These are phyloP conservation scores for Fabrea salina DNA, from an alignment of 169 alveolate genomes.

Conservation along the genomic window DNA sequence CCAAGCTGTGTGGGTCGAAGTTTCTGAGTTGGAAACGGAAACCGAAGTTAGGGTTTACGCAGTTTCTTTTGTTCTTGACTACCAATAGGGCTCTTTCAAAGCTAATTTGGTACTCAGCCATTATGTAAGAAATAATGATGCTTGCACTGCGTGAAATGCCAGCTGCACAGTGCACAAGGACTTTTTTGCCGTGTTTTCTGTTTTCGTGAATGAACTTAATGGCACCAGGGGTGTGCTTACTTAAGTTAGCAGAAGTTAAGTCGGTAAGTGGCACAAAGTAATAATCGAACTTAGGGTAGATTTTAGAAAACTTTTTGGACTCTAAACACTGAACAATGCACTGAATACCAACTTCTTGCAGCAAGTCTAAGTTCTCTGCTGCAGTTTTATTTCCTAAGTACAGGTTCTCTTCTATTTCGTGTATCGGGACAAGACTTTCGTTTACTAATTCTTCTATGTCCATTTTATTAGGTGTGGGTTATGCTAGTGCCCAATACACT, in stretches of 20 bases:
- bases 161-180: constrained; percentile 48
- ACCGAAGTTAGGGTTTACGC: not conserved
- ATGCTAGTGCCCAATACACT: constrained; percentile 46
- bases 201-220: not conserved
- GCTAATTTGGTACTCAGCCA: not conserved
- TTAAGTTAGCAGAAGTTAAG: not conserved
- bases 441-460: no score
- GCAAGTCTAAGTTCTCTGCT: not conserved
- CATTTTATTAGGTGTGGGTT: constrained; percentile 14
- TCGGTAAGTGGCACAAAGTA: not conserved
- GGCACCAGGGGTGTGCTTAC: not conserved
- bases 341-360: not conserved
- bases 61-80: not conserved
- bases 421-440: no score
- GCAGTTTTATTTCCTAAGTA: constrained; percentile 4
- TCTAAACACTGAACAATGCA: not conserved
- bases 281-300: not conserved
- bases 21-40: not conserved
- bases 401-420: constrained; percentile 1
- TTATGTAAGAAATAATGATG: constrained; percentile 38
- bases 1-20: not conserved
- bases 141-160: constrained; percentile 58
- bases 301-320: not conserved
- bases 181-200: not conserved
- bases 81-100: not conserved